These are phyloP conservation scores for Trametes coccinea DNA, from an alignment of 768 basidiomycete species.

Conservation along the genomic window DNA sequence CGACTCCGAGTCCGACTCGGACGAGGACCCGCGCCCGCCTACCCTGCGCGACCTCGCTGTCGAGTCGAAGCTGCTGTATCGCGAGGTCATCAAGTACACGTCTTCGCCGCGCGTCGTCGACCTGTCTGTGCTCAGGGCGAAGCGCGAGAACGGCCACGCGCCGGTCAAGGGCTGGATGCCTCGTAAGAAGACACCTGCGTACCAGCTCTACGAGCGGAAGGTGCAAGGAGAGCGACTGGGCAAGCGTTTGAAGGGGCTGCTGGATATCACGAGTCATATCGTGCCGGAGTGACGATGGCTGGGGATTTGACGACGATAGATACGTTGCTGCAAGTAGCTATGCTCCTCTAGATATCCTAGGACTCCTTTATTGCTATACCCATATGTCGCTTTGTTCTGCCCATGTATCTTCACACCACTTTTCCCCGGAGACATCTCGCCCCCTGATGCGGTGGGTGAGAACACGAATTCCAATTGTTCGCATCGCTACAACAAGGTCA, in stretches of 20 bases:
- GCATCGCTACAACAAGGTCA: conserved; percentile 1
- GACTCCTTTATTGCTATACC: conserved; percentile 24
- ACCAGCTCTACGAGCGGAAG: conserved; percentile 78
- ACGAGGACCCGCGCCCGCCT: conserved; percentile 44
- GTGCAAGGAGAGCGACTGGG: conserved; percentile 73
- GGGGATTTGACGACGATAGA: too few relatives aligned
- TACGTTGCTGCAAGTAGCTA: neutral
- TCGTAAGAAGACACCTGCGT: conserved; percentile 75
- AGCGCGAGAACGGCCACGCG: conserved; percentile 47
- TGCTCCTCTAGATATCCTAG: conserved; percentile 17
- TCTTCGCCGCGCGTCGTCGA: conserved; percentile 86
- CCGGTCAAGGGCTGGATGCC: conserved; percentile 71
- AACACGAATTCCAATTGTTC: neutral
- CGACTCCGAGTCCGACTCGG: conserved; percentile 64
- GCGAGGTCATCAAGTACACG: conserved; percentile 87
- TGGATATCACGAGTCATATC: conserved; percentile 59
- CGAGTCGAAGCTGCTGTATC: conserved; percentile 83
- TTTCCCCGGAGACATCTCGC: neutral
- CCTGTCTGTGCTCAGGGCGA: conserved; percentile 60
- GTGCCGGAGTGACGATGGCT: conserved; percentile 6
- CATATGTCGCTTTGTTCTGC: conserved; percentile 10
- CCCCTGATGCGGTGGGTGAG: neutral
- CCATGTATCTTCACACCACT: neutral
- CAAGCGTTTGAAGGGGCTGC: conserved; percentile 65
- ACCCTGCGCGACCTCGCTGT: conserved; percentile 70